Percentiles rank a stretch among this genome's conserved stretches.
These are phyloP conservation scores for Prunus fruticosa DNA, from an alignment of 306 rosid genomes.

Conservation along the genomic window DNA sequence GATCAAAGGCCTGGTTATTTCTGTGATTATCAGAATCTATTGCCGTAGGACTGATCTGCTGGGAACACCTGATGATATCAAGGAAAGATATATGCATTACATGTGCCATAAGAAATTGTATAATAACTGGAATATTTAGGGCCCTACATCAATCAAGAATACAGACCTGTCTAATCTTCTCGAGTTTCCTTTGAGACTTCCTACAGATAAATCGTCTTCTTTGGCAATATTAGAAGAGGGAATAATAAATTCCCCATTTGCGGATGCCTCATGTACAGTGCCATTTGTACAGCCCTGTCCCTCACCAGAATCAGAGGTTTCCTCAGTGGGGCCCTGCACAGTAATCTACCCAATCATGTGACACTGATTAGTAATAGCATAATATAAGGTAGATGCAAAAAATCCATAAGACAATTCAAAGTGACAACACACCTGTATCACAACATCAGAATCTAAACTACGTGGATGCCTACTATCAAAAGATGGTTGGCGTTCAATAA, in stretches of 20 bases:
- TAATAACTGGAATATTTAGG: background rate
- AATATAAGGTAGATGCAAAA: conserved; percentile 5
- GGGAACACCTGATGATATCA: conserved; percentile 28
- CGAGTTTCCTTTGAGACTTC: conserved; percentile 34
- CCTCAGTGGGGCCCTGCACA: conserved; percentile 45
- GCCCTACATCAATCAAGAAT: background rate
- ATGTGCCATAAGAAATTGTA: background rate
- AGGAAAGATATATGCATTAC: conserved; percentile 9
- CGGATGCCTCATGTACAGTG: conserved; percentile 28
- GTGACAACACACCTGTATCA: conserved; percentile 58
- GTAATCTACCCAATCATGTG: conserved; percentile 48
- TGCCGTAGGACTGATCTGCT: conserved; percentile 15
- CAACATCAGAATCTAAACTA: conserved; percentile 57
- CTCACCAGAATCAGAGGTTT: conserved; percentile 32
- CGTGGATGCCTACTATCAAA: conserved; percentile 44
- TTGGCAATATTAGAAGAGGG: background rate
- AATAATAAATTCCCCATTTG: conserved; percentile 30
- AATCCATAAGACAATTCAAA: conserved; percentile 12
- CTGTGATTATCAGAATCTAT: conserved; percentile 31
- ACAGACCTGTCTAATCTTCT: conserved; percentile 29
- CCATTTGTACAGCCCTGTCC: conserved; percentile 14
- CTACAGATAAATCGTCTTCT: conserved; percentile 31
- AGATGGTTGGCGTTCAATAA: conserved; percentile 67
- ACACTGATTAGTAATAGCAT: conserved; percentile 23
- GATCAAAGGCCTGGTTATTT: conserved; percentile 24